Base-by-base conservation (phyloP, 306 rosid species). In the Cucurbita maxima region DNA sequence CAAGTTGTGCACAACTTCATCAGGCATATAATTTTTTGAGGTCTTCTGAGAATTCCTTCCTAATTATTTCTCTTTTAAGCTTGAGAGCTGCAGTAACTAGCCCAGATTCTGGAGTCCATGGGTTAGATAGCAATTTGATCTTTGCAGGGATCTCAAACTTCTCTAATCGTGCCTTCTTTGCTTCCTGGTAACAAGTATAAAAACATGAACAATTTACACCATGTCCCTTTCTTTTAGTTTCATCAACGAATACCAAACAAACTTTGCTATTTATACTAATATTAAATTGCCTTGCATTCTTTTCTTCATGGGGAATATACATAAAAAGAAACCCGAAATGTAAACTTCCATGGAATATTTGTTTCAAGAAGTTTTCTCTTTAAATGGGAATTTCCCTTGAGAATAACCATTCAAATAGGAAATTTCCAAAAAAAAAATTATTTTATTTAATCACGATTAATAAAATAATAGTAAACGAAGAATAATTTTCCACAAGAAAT, bases 71-170 rank as follows among this genome's bases (percentile, higher is more conserved):
- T 89, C 99, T 89, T 81, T 95, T 95, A 80, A 91, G 76, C 90
- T 95, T 91, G 79, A 95, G 96, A 61, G 99, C 99, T 45, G 91
- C 97, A 15, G 99, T 95, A 59, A 91, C 97, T 54, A 95, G 83
- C 63, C 97, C 99, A 48, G 89, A 61, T 72, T 95, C 97, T 10
- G 92, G 96, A 78, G 96, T 88, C 99, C 99, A 95, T 1, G 89
- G 86, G 11, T 86, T 85, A 0, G 81, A 80, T 78, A 95, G 84
- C 82, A 91, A 77, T 77, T 75, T 88, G 78, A 91, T 76, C 83
- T 91, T 91, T 51, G 87, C 90, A 64, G 96, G 99, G 78, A 84
- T 88, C 88, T 91, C 96, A 81, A 91, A 95, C 67, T 85, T 95
- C 77, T 95, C 86, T 75, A 95, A 76, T 62, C 91, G 85, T 6